Evolutionary conservation across 306 rosid species (phyloP), one percentile per base, ranked within the genome.

Genomic region (Rosa persica): DNA sequence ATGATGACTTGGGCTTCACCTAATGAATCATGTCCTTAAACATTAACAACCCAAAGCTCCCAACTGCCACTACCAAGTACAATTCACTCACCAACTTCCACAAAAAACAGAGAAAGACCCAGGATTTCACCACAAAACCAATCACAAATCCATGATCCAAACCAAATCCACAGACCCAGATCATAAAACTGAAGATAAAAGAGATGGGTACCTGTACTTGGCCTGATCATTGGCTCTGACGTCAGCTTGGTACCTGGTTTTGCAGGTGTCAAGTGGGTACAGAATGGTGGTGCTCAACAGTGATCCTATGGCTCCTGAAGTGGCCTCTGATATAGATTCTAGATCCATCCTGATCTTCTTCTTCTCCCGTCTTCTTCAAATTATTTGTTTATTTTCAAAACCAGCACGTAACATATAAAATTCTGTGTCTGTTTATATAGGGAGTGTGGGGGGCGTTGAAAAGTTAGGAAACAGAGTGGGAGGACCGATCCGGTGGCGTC

Each of bases 271-370:
- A 17, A 96, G 96, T 0, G 99, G 99, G 86, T 96, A 96, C 73
- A 96, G 84, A 76, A 96, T 81, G 81, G 98, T 91, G 75, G 98
- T 93, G 90, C 99, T 96, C 30, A 93, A 19, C 16, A 96, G 82
- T 72, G 99, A 96, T 82, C 99, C 99, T 60, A 96, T 83, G 79
- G 99, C 99, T 6, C 99, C 99, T 3, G 99, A 96, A 55, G 99
- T 93, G 11, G 99, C 99, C 87, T 96, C 99, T 3, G 99, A 92
- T 73, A 96, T 73, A 0, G 99, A 96, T 84, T 96, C 94, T 74
- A 96, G 92, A 91, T 96, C 98, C 88, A 88, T 47, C 27, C 20
- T 38, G 23, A 67, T 36, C 25, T 38, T 11, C 67, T 66, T 17
- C 46, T 39, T 38, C 68, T 5, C 13, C 20, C 98, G 89, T 90